phyloP scores from a whole-genome alignment of 78 protist genomes.

The Dictyostelium purpureum region DNA sequence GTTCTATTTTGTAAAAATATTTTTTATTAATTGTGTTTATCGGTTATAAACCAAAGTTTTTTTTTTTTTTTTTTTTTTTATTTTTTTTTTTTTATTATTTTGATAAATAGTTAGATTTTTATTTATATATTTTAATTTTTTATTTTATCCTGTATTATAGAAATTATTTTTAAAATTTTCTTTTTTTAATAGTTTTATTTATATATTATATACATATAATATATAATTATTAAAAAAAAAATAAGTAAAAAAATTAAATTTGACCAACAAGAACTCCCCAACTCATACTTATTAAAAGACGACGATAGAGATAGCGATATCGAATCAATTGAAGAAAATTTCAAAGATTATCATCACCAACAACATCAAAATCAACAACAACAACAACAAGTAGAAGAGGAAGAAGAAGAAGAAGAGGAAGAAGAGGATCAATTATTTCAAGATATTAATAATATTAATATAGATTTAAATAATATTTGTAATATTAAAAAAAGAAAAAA shows the following conservation, averaged over 20 bases:
- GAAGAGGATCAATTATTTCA: neutral
- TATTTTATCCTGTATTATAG: too few species aligned
- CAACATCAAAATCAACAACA: neutral
- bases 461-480: slow-evolving; percentile 8
- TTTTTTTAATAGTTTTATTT: too few species aligned
- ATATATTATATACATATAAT: neutral
- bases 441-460: too few species aligned
- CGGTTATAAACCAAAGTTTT: neutral
- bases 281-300: neutral
- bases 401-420: neutral
- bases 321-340: neutral
- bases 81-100: neutral
- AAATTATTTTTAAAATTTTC: too few species aligned
- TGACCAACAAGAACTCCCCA: neutral
- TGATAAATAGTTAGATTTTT: too few species aligned
- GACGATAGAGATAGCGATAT: neutral
- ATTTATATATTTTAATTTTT: too few species aligned
- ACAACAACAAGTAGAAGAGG: neutral
- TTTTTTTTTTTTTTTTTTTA: neutral
- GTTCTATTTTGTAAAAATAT: neutral
- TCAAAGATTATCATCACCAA: too few species aligned
- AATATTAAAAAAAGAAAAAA: too few species aligned
- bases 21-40: neutral
- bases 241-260: slow-evolving; percentile 9
- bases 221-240: slow-evolving; percentile 17